Base-by-base conservation (phyloP, 2,329 filamentous ascomycete species). In the Parafenestella ontariensis region DNA sequence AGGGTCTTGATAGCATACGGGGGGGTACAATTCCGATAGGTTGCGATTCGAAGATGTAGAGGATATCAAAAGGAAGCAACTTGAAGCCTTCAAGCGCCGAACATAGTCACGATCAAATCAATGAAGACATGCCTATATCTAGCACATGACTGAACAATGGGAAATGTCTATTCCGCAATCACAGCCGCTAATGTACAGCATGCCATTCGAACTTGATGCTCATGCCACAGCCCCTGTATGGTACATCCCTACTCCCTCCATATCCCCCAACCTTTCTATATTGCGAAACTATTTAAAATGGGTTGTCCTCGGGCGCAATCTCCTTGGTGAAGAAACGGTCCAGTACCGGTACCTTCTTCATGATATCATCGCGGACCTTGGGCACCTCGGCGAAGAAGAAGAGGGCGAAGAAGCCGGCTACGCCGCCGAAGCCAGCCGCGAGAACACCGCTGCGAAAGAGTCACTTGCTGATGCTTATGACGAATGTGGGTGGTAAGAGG, bases 381-480 rank as follows among this genome's bases (percentile, higher is more conserved):
- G 86, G 86, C 23, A 88, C 80, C 65, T 87, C 85, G 65, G 84
- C 83, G 77, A 88, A 84, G 81, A 88, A 86, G 79, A 85, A 87
- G 64, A 88, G 71, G 33, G 83, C 84, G 74, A 85, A 84, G 70
- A 85, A 77, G 59, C 83, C 85, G 37, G 82, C 80, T 42, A 81
- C 79, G 58, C 80, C 82, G 61, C 84, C 86, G 75, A 87, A 87
- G 42, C 78, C 79, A 49, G 76, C 81, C 40, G 79, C 82, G 45
- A 85, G 79, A 49, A 54, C 53, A 56, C 73, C 74, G 56, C 74
- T 76, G 44, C 26, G 23, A 18, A n/a, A 17, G n/a, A 28, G 55
- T 59, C 46, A 65, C 62, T 52, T 50, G 49, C 4, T 28, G 11
- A 42, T 2, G 21, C 47, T 21, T n/a, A 37, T 13, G 7, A 31